Evolutionary conservation across 2,329 filamentous ascomycete species (phyloP).

Genomic region (Periglandula ipomoeae): DNA sequence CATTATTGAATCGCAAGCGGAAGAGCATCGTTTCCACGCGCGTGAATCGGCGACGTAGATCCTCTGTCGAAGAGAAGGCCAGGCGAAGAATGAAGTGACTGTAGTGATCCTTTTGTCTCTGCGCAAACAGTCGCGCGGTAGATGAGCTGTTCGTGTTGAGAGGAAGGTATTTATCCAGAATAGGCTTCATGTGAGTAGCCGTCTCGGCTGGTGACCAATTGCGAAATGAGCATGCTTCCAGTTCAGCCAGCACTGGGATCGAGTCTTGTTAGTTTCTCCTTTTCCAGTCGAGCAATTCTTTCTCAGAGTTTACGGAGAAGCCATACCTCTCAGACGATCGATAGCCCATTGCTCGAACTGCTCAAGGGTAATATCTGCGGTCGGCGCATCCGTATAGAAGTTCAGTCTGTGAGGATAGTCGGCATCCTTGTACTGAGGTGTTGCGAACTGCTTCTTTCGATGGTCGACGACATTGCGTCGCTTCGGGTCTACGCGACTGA

Average conservation of each 20-base stretch:
- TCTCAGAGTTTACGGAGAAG: not conserved
- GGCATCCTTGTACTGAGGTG: constrained; percentile 64
- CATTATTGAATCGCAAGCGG: constrained; percentile 67
- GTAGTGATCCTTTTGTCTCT: constrained; percentile 93
- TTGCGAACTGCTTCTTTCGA: constrained; percentile 80
- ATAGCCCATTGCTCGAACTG: constrained; percentile 99
- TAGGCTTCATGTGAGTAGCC: constrained; percentile 69
- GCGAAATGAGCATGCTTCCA: constrained; percentile 92
- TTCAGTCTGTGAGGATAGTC: constrained; percentile 82
- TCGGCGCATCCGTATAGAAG: constrained; percentile 83
- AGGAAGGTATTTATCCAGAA: constrained; percentile 80
- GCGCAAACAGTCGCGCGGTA: constrained; percentile 49
- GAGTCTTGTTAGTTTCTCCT: constrained; percentile 3
- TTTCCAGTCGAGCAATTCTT: no score
- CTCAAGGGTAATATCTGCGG: constrained; percentile 88
- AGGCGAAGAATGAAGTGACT: constrained; percentile 94
- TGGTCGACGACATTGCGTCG: constrained; percentile 66
- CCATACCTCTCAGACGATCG: constrained; percentile 68
- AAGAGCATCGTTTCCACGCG: constrained; percentile 87
- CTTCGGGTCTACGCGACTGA: constrained; percentile 55
- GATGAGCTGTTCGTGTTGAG: constrained; percentile 66
- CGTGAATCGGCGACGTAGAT: constrained; percentile 76
- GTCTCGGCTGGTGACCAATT: constrained; percentile 83
- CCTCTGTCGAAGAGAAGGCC: constrained; percentile 85
- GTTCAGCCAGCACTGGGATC: constrained; percentile 67